These are phyloP conservation scores for Starmera dryadoides DNA, from an alignment of 805 yeast genomes.

Conservation along the genomic window DNA sequence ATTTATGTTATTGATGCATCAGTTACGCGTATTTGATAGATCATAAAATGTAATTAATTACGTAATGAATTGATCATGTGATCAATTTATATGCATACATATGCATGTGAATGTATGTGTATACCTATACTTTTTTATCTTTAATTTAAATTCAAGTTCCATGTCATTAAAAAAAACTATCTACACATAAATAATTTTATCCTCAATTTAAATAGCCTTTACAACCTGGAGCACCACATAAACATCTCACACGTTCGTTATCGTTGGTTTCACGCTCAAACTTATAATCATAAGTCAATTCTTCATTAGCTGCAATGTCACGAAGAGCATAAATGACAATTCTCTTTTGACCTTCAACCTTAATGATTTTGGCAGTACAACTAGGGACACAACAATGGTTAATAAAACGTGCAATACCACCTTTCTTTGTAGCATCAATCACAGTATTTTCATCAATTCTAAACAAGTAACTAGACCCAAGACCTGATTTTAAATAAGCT, in stretches of 20 bases:
- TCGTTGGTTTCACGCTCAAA: constrained; percentile 89
- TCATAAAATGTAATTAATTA: no score
- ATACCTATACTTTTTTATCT: no score
- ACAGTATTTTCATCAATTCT: constrained; percentile 91
- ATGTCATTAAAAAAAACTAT: no score
- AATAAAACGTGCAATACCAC: constrained; percentile 95
- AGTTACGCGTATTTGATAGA: no score
- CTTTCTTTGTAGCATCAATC: constrained; percentile 94
- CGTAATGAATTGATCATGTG: no score
- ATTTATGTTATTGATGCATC: no score
- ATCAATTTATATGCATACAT: no score
- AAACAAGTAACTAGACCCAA: constrained; percentile 90
- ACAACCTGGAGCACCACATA: constrained; percentile 94
- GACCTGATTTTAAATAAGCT: constrained; percentile 80
- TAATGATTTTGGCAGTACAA: constrained; percentile 93
- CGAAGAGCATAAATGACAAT: constrained; percentile 91
- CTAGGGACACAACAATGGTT: constrained; percentile 97
- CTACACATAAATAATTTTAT: not conserved
- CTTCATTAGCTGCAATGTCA: constrained; percentile 84
- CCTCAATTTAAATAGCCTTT: constrained; percentile 77
- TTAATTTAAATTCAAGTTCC: no score
- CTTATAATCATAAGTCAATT: constrained; percentile 91
- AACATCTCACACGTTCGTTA: constrained; percentile 80
- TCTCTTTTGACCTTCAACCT: constrained; percentile 88
- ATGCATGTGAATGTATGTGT: no score